phyloP scores from a whole-genome alignment of 2,329 filamentous ascomycete genomes.

The Drechslerella coelobrocha region DNA sequence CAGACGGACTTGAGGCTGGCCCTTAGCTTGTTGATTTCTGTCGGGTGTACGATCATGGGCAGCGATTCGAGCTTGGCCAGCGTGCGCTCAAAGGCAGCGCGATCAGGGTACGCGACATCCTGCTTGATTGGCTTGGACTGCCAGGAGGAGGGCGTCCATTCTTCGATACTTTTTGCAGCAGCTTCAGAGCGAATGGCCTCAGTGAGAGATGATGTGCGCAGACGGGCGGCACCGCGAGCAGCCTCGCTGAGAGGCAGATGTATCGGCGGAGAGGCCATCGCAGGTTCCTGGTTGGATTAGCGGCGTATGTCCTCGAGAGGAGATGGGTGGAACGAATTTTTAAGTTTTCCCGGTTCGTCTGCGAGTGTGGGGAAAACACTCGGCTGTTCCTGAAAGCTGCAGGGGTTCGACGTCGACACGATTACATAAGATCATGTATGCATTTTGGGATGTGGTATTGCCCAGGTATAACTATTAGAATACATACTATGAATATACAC shows the following conservation, averaged over 20 bases:
- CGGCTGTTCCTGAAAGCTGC: background rate
- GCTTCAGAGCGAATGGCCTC: slow-evolving; percentile 22
- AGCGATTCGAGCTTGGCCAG: slow-evolving; percentile 71
- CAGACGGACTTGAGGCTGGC: slow-evolving; percentile 83
- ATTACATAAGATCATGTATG: background rate
- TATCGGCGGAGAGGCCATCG: slow-evolving; percentile 50
- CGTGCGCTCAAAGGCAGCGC: slow-evolving; percentile 66
- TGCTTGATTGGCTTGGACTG: slow-evolving; percentile 80
- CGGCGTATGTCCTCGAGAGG: background rate
- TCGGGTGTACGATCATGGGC: slow-evolving; percentile 79
- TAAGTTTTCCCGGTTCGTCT: background rate
- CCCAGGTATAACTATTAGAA: background rate
- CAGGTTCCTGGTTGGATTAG: background rate
- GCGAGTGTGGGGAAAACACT: too few relatives aligned
- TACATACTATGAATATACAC: too few relatives aligned
- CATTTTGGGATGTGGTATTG: background rate
- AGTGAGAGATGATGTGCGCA: slow-evolving; percentile 48
- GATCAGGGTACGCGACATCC: slow-evolving; percentile 72
- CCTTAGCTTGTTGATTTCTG: slow-evolving; percentile 81
- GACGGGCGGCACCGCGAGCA: slow-evolving; percentile 51
- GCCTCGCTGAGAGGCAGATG: slow-evolving; percentile 53
- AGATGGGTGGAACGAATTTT: background rate
- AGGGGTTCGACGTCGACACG: background rate
- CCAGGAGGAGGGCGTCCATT: slow-evolving; percentile 67
- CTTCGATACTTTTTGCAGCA: slow-evolving; percentile 24